Evolutionary conservation across 1,284 basidiomycete genomes (phyloP).

Genomic region (Sporisorium scitamineum): DNA sequence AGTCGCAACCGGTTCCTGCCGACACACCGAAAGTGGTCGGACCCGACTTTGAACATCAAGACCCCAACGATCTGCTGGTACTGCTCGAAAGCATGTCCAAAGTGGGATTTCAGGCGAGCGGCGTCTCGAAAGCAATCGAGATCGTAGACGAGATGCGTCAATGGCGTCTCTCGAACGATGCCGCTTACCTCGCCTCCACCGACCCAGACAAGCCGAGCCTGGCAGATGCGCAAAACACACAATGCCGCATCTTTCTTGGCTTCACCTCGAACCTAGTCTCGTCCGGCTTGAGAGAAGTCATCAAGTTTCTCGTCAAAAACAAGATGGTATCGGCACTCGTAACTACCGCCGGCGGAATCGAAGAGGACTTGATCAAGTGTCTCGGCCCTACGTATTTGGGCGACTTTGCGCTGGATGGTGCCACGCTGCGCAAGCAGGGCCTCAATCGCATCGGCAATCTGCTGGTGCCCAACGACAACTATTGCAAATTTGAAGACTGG

Average conservation of each 20-base stretch:
- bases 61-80: constrained; percentile 75
- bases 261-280: constrained; percentile 99
- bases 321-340: constrained; percentile 90
- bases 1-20: constrained; percentile 50
- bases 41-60: constrained; percentile 82
- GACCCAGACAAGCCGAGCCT: constrained; percentile 50
- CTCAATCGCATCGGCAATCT: constrained; percentile 98
- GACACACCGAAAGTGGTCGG: constrained; percentile 75
- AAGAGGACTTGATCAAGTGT: constrained; percentile 99
- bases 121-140: constrained; percentile 86
- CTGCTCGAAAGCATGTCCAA: constrained; percentile 84
- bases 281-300: constrained; percentile 92
- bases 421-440: constrained; percentile 84
- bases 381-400: constrained; percentile 92
- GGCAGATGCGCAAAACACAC: constrained; percentile 75
- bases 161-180: constrained; percentile 56
- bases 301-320: constrained; percentile 92
- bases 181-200: constrained; percentile 35
- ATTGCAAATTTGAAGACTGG: constrained; percentile 99
- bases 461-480: constrained; percentile 97
- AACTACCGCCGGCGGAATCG: constrained; percentile 97
- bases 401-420: constrained; percentile 89
- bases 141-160: constrained; percentile 84
- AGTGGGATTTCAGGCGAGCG: constrained; percentile 96
- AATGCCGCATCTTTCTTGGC: constrained; percentile 91